phyloP scores from a whole-genome alignment of 371 early-diverging fungal genomes.

The Mucor saturninus region DNA sequence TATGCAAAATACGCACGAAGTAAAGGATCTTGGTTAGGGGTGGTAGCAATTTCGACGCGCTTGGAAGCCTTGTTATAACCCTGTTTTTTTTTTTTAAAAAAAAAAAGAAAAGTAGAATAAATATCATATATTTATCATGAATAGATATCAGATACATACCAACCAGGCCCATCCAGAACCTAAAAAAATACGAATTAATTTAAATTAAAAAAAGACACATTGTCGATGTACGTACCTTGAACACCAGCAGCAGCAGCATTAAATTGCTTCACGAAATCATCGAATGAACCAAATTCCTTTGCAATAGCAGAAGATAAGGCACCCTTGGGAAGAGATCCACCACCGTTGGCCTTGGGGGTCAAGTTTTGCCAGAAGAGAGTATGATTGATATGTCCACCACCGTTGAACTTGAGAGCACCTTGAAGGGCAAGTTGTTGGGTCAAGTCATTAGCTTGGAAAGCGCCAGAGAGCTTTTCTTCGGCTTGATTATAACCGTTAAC shows the following conservation, averaged over 20 bases:
- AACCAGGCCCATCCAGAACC: conserved; percentile 99
- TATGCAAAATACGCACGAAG: conserved; percentile 26
- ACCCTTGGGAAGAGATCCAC: conserved; percentile 29
- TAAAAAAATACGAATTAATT: conserved; percentile 15
- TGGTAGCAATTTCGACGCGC: conserved; percentile 86
- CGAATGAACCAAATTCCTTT: conserved; percentile 88
- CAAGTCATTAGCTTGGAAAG: conserved; percentile 75
- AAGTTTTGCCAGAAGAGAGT: conserved; percentile 96
- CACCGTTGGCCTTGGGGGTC: conserved; percentile 68
- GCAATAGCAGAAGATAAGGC: conserved; percentile 60
- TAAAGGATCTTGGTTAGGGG: conserved; percentile 95
- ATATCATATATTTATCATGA: neutral
- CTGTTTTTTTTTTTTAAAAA: conserved; percentile 28
- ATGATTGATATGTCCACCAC: conserved; percentile 99
- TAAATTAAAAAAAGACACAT: neutral
- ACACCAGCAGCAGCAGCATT: conserved; percentile 84
- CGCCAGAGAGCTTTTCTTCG: conserved; percentile 74
- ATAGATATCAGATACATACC: conserved; percentile 46
- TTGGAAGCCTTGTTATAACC: conserved; percentile 84
- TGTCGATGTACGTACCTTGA: conserved; percentile 57
- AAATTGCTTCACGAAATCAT: conserved; percentile 81
- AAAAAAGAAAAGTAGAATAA: conserved; percentile 3
- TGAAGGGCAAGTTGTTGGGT: conserved; percentile 78
- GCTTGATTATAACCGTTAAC: conserved; percentile 63
- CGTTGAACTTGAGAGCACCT: conserved; percentile 89